Percentiles rank a stretch among this genome's conserved stretches.
phyloP scores from a whole-genome alignment of 1,284 basidiomycete species.

The Pseudozyma hubeiensis region DNA sequence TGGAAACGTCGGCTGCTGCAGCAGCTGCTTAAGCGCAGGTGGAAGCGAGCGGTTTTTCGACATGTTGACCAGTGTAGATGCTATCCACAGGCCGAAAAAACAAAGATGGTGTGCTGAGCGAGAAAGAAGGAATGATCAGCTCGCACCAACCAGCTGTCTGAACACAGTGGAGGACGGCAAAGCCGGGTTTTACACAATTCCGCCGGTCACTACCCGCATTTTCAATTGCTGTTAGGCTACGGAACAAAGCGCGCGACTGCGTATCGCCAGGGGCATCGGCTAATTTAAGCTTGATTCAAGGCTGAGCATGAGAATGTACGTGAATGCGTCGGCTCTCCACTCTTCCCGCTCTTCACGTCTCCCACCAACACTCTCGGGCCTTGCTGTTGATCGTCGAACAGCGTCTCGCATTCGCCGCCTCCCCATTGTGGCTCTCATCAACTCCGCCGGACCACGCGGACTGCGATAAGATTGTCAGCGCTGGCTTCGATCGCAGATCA shows the following conservation, averaged over 20 bases:
- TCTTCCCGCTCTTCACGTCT: not conserved
- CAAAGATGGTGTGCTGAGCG: not conserved
- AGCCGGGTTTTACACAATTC: not conserved
- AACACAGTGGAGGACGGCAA: not conserved
- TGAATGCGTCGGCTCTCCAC: not conserved
- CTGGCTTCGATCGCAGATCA: too few species aligned
- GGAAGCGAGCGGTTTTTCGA: slow-evolving; percentile 65
- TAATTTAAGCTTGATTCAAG: not conserved
- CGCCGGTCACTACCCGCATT: slow-evolving; percentile 5
- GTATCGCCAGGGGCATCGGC: slow-evolving; percentile 8
- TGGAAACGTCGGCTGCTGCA: slow-evolving; percentile 77
- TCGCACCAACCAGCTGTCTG: slow-evolving; percentile 1
- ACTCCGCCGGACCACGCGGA: too few species aligned
- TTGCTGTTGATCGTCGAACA: not conserved
- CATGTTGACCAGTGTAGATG: slow-evolving; percentile 11
- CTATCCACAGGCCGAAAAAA: not conserved
- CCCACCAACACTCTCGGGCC: not conserved
- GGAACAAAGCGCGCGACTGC: slow-evolving; percentile 2
- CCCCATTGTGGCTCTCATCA: too few species aligned
- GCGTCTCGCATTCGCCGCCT: not conserved
- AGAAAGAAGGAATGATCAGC: not conserved
- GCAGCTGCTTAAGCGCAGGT: slow-evolving; percentile 76
- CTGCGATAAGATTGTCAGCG: not conserved
- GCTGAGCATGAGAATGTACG: not conserved
- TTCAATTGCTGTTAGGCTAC: not conserved